Conservation (phyloP, 768 basidiomycete genomes). For the Auricularia sp. region DNA sequence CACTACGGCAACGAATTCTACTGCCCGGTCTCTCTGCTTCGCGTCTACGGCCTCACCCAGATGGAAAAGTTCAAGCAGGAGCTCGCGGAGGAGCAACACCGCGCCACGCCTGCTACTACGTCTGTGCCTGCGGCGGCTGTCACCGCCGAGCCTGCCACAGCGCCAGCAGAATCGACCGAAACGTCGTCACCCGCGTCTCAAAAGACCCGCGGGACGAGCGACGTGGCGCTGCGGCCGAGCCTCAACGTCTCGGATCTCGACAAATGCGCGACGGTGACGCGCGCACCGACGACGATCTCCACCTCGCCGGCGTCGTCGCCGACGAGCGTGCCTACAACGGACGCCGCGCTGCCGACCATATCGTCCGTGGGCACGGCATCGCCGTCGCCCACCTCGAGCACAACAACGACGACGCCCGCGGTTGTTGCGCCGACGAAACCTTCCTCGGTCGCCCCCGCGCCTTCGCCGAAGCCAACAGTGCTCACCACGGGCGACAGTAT, state of each 20-base stretch:
- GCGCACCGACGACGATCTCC: neutral
- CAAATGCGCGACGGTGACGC: neutral
- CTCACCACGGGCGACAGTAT: constrained; percentile 71
- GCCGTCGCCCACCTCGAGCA: constrained; percentile 3
- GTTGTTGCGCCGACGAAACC: neutral
- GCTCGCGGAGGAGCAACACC: constrained; percentile 45
- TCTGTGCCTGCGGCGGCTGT: neutral
- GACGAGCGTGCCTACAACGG: neutral
- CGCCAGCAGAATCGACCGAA: neutral
- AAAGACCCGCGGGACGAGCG: neutral
- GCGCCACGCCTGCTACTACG: neutral
- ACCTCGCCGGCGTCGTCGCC: neutral
- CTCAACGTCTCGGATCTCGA: neutral
- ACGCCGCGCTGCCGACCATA: neutral
- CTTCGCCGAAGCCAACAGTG: constrained; percentile 5
- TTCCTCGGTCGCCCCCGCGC: constrained; percentile 1
- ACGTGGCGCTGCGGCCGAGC: neutral
- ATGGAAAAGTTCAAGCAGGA: constrained; percentile 96
- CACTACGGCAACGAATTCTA: constrained; percentile 94
- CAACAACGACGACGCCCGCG: constrained; percentile 12
- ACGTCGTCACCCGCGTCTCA: neutral
- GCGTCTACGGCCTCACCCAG: constrained; percentile 92
- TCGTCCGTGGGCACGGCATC: neutral
- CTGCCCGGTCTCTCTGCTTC: constrained; percentile 85
- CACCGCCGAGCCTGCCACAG: neutral